Evolutionary conservation across 208 protist genomes (phyloP), one percentile per base, ranked within the genome.

Genomic region (Acanthamoeba polyphaga): DNA sequence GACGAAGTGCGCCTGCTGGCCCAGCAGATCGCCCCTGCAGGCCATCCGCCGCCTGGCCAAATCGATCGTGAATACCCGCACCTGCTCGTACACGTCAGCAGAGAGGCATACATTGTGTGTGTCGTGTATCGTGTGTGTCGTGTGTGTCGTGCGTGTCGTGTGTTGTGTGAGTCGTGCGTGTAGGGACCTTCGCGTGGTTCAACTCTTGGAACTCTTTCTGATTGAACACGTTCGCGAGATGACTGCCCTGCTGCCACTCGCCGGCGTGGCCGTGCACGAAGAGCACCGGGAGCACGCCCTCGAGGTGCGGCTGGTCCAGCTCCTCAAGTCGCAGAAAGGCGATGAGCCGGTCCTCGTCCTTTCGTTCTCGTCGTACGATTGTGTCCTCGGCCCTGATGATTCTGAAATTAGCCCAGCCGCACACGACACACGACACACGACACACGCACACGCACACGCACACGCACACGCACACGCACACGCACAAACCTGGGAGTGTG

Each of bases 201-300:
- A 22, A 43, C 6, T 29, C 46, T 13, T 85, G 76, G 8, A 85
- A 58, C 13, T 85, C 76, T 32, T 85, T 60, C 43, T 24, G 38
- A n/a, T 85, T 24, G 46, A 85, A 85, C 6, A 85, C 76, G 22
- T 60, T 27, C 15, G 46, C 76, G 13, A 85, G 76, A n/a, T 85
- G 24, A 2, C 32, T 85, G 34, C 46, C 76, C 27, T 85, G 76
- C 17, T 60, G 43, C 49, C 46, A 51, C 46, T 85, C 76, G 6
- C 76, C 76, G 49, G 15, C 49, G 15, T 85, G 76, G 27, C 76
- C 76, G 46, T 85, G 76, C 17, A 85, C 49, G n/a, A 85, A 85
- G 76, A 85, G 76, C 24, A 85, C 76, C 24, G 76, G 76, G 49
- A 60, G 34, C 24, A 85, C 76, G 13, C 55, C 24, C 46, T 85